Evolutionary conservation across 2,329 filamentous ascomycete genomes (phyloP).

Genomic region (Calonectria crousiana): DNA sequence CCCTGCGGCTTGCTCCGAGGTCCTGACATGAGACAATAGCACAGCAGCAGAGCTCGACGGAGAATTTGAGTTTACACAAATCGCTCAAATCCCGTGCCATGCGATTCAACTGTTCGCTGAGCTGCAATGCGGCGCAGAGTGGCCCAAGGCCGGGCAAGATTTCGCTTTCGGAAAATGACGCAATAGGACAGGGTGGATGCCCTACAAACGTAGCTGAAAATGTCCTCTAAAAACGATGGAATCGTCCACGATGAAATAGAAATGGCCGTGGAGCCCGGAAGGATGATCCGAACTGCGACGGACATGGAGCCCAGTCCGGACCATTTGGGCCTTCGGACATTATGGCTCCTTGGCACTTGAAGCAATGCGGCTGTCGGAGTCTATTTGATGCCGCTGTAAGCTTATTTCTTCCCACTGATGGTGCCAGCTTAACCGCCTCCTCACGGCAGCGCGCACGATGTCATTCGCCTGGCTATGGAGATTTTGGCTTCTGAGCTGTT

Average conservation of each 20-base stretch:
- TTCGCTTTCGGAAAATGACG: background rate
- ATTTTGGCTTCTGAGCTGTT: background rate
- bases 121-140: background rate
- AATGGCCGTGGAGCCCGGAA: background rate
- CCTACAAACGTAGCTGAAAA: background rate
- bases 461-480: background rate
- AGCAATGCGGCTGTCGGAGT: background rate
- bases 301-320: background rate
- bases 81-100: background rate
- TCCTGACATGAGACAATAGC: background rate
- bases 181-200: background rate
- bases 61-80: background rate
- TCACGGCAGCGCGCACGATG: background rate
- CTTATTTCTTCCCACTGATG: background rate
- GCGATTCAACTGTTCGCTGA: background rate
- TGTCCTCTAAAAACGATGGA: background rate
- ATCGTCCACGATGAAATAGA: background rate
- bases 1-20: background rate
- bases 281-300: background rate
- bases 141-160: background rate
- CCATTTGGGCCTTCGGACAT: constrained; percentile 4
- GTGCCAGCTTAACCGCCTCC: background rate
- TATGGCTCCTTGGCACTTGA: background rate
- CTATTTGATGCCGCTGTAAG: background rate
- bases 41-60: background rate